Base-by-base conservation (phyloP, 2,329 filamentous ascomycete species). In the Apiospora phragmitis region DNA sequence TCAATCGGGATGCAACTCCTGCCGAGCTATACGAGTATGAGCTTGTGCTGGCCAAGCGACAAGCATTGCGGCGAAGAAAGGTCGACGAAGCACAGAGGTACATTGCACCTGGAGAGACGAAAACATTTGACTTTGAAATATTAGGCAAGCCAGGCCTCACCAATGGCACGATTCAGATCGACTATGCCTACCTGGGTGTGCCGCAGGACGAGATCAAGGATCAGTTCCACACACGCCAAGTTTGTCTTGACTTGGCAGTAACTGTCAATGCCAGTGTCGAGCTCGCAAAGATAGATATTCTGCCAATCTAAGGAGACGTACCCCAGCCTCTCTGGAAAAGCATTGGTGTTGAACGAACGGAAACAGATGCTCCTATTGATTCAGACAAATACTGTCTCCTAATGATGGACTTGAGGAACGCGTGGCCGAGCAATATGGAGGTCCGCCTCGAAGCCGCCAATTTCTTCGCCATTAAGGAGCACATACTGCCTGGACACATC, bases 191-290 rank as follows among this genome's bases (percentile, higher is more conserved):
- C 78, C 85, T 97, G n/a, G 93, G 93, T 1, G 87, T 90, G 42
- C 85, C 90, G 6, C 86, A 86, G n/a, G 87, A 89, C 16, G 90
- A 94, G 70, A 83, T 95, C 1, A 86, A 88, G 32, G 90, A 92
- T 45, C 87, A 89, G 43, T 97, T 97, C 77, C 94, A 94, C 77
- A 97, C 95, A 0, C 89, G 95, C 49, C 93, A 96, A 78, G 87
- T 97, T 21, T 91, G 91, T 24, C 85, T 97, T 38, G 93, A 94
- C 18, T 84, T 98, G 70, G 93, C 92, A 0, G 89, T 98, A 21
- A 98, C 95, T 6, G 95, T 98, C 66, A 98, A 98, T 78, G 93
- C 94, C 4, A 96, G 94, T 77, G 87, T 98, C 35, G 94, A 98
- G 77, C 85, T 98, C 12, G 87, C 91, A 43, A 88, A 94, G 47